phyloP scores from a whole-genome alignment of 495 filamentous ascomycete genomes.

The Xylaria telfairii region DNA sequence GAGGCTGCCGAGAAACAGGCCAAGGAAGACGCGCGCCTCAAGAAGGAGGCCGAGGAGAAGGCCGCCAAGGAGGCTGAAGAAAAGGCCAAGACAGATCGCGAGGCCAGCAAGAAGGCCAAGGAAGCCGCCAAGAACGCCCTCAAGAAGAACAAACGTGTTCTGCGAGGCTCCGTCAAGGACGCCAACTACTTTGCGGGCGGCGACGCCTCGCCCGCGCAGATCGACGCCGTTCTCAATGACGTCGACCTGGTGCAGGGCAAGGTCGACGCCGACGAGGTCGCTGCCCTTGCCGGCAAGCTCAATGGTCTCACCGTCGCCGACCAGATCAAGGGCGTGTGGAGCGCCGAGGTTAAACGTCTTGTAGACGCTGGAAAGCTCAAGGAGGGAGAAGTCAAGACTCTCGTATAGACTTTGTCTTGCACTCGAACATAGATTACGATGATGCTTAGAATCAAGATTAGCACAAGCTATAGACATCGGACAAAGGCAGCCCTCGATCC shows the following conservation, averaged over 20 bases:
- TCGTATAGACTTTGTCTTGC: conserved; percentile 35
- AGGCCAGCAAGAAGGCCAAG: conserved; percentile 92
- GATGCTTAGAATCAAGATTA: neutral
- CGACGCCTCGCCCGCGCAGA: conserved; percentile 71
- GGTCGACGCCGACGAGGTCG: conserved; percentile 88
- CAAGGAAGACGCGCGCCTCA: conserved; percentile 77
- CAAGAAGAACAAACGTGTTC: conserved; percentile 99
- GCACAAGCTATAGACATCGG: conserved; percentile 9
- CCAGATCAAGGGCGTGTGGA: conserved; percentile 70
- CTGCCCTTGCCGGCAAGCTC: conserved; percentile 76
- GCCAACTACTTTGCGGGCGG: conserved; percentile 85
- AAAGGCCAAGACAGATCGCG: conserved; percentile 78
- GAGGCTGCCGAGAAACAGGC: conserved; percentile 89
- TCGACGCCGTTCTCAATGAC: conserved; percentile 83
- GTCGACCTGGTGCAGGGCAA: conserved; percentile 88
- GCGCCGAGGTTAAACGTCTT: conserved; percentile 73
- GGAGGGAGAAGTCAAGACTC: conserved; percentile 67
- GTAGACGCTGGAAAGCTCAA: conserved; percentile 82
- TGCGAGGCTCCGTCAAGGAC: conserved; percentile 91
- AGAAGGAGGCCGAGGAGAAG: conserved; percentile 78
- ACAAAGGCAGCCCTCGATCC: no score
- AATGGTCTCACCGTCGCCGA: conserved; percentile 73
- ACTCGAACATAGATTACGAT: neutral
- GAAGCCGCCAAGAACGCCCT: conserved; percentile 97
- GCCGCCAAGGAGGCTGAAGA: conserved; percentile 83